These are phyloP conservation scores for Colletotrichum agaves DNA, from an alignment of 2,329 filamentous ascomycete species.

Conservation along the genomic window DNA sequence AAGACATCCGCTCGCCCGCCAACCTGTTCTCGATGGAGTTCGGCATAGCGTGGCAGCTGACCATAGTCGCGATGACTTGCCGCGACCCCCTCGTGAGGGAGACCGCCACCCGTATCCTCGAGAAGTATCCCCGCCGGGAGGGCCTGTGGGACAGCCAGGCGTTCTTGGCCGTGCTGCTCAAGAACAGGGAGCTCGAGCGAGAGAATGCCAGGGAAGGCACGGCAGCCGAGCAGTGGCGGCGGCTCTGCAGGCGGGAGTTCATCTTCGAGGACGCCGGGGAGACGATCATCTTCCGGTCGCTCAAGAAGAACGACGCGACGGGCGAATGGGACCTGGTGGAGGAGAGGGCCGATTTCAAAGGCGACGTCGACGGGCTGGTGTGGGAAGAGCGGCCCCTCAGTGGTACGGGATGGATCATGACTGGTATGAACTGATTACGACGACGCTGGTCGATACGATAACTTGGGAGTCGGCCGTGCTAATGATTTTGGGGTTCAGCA, in stretches of 20 bases:
- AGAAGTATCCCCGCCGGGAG: conserved; percentile 54
- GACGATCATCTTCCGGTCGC: conserved; percentile 50
- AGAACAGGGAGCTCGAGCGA: conserved; percentile 50
- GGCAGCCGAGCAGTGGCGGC: conserved; percentile 52
- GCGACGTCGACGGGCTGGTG: conserved; percentile 43
- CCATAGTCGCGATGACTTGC: conserved; percentile 54
- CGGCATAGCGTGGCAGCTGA: conserved; percentile 57
- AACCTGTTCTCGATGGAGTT: conserved; percentile 57
- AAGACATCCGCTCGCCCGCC: conserved; percentile 33
- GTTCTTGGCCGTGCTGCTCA: conserved; percentile 51
- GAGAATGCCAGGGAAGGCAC: conserved; percentile 47
- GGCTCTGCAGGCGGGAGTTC: conserved; percentile 51
- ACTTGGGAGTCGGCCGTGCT: neutral
- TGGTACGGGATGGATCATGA: conserved; percentile 46
- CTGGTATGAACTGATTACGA: conserved; percentile 42
- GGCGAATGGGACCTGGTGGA: conserved; percentile 52
- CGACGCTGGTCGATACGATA: conserved; percentile 16
- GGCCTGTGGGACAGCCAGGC: conserved; percentile 55
- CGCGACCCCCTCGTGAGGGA: conserved; percentile 51
- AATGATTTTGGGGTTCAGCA: neutral
- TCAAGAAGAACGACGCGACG: conserved; percentile 45
- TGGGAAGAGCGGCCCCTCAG: conserved; percentile 52
- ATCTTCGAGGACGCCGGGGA: conserved; percentile 50
- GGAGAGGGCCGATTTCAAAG: conserved; percentile 48
- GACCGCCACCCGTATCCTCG: conserved; percentile 54